A percentile compares a stretch with the other conserved stretches of the same genome.
Evolutionary conservation across 371 early-diverging fungal genomes (phyloP).

Genomic region (Mucor piriformis): DNA sequence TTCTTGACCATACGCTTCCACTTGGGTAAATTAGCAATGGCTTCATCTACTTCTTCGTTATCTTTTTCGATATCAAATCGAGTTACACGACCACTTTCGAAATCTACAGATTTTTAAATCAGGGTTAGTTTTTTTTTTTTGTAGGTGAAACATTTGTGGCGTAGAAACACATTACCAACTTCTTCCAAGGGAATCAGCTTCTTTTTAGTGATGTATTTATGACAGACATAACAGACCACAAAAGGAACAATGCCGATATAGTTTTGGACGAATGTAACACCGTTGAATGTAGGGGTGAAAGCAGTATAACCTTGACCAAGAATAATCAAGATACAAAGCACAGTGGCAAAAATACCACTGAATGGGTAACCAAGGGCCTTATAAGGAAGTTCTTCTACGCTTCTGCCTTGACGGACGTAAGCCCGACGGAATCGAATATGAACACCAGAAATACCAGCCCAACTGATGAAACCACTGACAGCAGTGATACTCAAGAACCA

Average conservation of each 20-base stretch:
- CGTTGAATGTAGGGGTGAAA: constrained; percentile 34
- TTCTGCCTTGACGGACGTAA: constrained; percentile 70
- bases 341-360: constrained; percentile 59
- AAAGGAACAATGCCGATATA: constrained; percentile 54
- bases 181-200: constrained; percentile 62
- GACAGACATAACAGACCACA: constrained; percentile 44
- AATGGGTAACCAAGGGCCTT: constrained; percentile 71
- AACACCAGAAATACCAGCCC: constrained; percentile 76
- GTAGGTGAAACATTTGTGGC: background rate
- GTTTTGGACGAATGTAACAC: constrained; percentile 26
- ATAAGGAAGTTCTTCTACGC: constrained; percentile 73
- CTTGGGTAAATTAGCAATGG: background rate
- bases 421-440: constrained; percentile 87
- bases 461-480: constrained; percentile 76
- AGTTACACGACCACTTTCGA: constrained; percentile 45
- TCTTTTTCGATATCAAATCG: constrained; percentile 39
- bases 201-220: constrained; percentile 51
- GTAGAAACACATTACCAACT: constrained; percentile 45
- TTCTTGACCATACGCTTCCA: constrained; percentile 13
- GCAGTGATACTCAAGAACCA: constrained; percentile 78
- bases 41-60: constrained; percentile 21
- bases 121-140: background rate
- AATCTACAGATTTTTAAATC: constrained; percentile 21
- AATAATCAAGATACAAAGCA: constrained; percentile 54
- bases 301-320: constrained; percentile 60